phyloP scores from a whole-genome alignment of 148 eudicot genomes.

The Persicaria maculosa region DNA sequence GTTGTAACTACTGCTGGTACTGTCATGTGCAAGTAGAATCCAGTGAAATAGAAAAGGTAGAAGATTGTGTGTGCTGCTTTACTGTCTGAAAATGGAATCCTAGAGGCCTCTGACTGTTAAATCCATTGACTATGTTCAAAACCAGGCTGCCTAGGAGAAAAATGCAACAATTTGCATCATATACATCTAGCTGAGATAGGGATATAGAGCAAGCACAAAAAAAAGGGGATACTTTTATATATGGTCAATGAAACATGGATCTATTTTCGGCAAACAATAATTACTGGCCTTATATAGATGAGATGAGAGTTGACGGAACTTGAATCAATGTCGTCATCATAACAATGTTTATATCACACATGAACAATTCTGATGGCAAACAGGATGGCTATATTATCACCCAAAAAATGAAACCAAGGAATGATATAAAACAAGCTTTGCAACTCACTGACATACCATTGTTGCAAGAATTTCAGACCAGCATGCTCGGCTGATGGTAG shows the following conservation, averaged over 20 bases:
- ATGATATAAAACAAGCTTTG: neutral
- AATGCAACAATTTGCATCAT: neutral
- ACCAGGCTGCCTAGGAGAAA: neutral
- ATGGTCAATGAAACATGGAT: neutral
- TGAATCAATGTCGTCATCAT: neutral
- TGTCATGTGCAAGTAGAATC: neutral
- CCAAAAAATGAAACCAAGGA: neutral
- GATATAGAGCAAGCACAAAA: neutral
- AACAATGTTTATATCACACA: slow-evolving; percentile 5
- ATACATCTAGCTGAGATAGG: neutral
- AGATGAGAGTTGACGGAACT: neutral
- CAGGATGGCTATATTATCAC: neutral
- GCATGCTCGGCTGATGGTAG: neutral
- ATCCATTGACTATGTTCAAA: neutral
- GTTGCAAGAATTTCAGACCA: neutral
- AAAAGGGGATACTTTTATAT: neutral
- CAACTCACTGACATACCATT: neutral
- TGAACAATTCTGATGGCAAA: neutral
- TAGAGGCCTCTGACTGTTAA: neutral
- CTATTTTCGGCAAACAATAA: neutral
- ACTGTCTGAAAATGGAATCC: slow-evolving; percentile 1
- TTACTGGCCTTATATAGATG: slow-evolving; percentile 1
- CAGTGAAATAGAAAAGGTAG: neutral
- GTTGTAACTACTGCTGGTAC: no score
- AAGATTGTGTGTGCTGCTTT: neutral